These are phyloP conservation scores for Periconia sp. DNA, from an alignment of 2,329 filamentous ascomycete species.

Conservation along the genomic window DNA sequence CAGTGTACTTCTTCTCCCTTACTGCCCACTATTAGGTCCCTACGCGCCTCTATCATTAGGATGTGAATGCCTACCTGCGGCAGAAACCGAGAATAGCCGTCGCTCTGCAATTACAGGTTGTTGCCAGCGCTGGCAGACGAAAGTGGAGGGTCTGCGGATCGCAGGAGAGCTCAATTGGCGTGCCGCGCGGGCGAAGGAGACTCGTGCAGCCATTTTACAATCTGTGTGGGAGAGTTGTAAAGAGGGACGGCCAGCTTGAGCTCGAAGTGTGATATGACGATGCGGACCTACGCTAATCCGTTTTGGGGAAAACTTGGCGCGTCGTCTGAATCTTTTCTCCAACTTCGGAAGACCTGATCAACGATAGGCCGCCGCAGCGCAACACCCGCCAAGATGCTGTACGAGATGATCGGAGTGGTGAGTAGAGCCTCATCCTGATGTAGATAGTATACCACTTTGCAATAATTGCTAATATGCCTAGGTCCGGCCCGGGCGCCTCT, in stretches of 20 bases:
- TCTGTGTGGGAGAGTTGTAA: constrained; percentile 8
- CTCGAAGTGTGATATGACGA: constrained; percentile 8
- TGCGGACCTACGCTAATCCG: constrained; percentile 5
- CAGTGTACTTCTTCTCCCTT: constrained; percentile 83
- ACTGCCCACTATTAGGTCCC: constrained; percentile 50
- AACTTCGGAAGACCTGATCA: background rate
- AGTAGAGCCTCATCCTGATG: constrained; percentile 41
- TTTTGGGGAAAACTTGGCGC: constrained; percentile 4
- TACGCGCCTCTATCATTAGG: constrained; percentile 6
- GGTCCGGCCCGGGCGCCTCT: constrained; percentile 89
- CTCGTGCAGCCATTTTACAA: constrained; percentile 43
- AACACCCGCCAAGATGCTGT: constrained; percentile 71
- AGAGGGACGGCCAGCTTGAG: constrained; percentile 1
- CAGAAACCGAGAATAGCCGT: constrained; percentile 48
- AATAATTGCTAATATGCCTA: constrained; percentile 47
- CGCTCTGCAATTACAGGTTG: constrained; percentile 21
- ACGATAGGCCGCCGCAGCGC: constrained; percentile 11
- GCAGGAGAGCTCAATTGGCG: constrained; percentile 42
- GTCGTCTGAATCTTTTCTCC: constrained; percentile 17
- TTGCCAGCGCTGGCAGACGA: constrained; percentile 34
- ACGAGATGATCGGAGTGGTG: constrained; percentile 96
- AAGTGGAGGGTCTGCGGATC: constrained; percentile 27
- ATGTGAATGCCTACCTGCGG: constrained; percentile 29
- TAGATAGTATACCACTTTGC: constrained; percentile 1
- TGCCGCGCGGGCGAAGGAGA: constrained; percentile 38